These are phyloP conservation scores for Chamaecrista fasciculata DNA, from an alignment of 306 rosid species.

Conservation along the genomic window DNA sequence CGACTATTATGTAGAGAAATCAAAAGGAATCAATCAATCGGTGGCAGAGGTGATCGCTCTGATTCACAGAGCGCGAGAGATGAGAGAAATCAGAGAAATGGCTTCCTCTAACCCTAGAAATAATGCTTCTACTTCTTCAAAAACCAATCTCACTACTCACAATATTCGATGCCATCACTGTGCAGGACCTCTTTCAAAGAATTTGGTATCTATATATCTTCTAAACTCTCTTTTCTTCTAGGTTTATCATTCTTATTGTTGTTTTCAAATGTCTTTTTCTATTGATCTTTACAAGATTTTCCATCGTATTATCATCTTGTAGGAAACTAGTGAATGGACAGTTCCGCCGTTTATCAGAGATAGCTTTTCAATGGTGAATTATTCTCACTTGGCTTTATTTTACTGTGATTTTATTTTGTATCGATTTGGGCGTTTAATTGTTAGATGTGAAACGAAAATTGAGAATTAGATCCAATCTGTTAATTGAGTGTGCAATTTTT, in stretches of 20 bases:
- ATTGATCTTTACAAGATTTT: background rate
- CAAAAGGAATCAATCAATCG: no score
- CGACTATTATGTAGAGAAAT: no score
- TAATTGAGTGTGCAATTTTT: background rate
- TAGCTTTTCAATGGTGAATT: conserved; percentile 68
- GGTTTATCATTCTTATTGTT: no score
- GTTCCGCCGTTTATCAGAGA: conserved; percentile 62
- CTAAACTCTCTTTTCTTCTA: background rate
- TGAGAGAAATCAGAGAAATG: background rate
- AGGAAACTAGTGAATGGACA: conserved; percentile 67
- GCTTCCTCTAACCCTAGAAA: background rate
- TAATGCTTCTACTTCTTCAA: background rate
- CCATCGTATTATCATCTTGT: background rate
- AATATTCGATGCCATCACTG: conserved; percentile 66
- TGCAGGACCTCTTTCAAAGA: conserved; percentile 63
- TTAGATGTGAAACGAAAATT: no score
- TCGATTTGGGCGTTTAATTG: background rate
- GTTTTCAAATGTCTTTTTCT: background rate
- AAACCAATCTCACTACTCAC: background rate
- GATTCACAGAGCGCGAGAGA: background rate
- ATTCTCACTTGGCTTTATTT: background rate
- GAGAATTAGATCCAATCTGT: background rate
- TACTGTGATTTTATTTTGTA: background rate
- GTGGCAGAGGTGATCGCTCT: no score
- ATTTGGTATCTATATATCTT: conserved; percentile 42